phyloP scores from a whole-genome alignment of 2,329 filamentous ascomycete genomes.

The Aspergillus pseudonomiae region DNA sequence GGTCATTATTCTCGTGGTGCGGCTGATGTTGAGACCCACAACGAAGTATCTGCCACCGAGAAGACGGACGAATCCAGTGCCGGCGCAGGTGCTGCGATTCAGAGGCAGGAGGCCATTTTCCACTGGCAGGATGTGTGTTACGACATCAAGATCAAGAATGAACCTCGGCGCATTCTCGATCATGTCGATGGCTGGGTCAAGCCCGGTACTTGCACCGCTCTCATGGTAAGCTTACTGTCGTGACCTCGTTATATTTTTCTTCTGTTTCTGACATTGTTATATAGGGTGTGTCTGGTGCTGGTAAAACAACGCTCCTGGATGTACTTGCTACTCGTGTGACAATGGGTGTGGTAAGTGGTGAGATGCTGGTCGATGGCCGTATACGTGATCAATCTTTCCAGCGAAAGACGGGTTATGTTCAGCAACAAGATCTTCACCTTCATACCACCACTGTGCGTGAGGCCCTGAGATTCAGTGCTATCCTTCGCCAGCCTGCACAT shows the following conservation, averaged over 20 bases:
- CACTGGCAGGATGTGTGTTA: slow-evolving; percentile 86
- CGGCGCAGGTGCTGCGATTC: slow-evolving; percentile 47
- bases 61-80: slow-evolving; percentile 35
- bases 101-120: slow-evolving; percentile 75
- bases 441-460: slow-evolving; percentile 85
- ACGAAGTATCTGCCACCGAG: slow-evolving; percentile 30
- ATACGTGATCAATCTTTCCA: slow-evolving; percentile 82
- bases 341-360: slow-evolving; percentile 84
- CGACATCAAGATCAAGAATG: slow-evolving; percentile 77
- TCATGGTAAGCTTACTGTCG: slow-evolving; percentile 63
- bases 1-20: slow-evolving; percentile 58
- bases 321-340: slow-evolving; percentile 82
- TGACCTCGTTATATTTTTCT: slow-evolving; percentile 23
- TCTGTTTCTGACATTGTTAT: slow-evolving; percentile 27
- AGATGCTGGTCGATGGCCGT: slow-evolving; percentile 80
- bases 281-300: slow-evolving; percentile 81
- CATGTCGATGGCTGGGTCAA: slow-evolving; percentile 93
- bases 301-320: slow-evolving; percentile 89
- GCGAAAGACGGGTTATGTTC: slow-evolving; percentile 87
- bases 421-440: slow-evolving; percentile 89
- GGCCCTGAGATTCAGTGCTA: slow-evolving; percentile 80
- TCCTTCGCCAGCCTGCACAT: slow-evolving; percentile 79
- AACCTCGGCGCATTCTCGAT: slow-evolving; percentile 75
- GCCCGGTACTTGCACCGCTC: slow-evolving; percentile 82
- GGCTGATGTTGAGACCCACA: slow-evolving; percentile 34